Base-by-base conservation (phyloP, 257 asterid genomes). In the Petrea volubilis region DNA sequence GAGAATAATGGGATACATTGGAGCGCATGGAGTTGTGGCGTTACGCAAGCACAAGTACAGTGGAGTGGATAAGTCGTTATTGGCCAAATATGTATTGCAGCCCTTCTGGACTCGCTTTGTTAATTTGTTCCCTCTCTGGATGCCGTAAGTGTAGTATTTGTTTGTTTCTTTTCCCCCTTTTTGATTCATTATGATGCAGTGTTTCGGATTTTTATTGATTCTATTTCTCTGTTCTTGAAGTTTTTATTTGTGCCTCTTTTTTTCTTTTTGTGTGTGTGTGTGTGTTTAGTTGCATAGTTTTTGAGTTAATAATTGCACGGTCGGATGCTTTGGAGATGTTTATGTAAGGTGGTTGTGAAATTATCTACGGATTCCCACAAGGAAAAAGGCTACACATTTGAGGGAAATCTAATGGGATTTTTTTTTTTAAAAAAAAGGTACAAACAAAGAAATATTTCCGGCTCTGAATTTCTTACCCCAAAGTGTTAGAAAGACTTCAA, bases 41-140 rank as follows among this genome's bases (percentile, higher is more conserved):
- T 71, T 95, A 84, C 95, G 85, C 28, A 84, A 79, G 77, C 88
- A 95, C 88, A 95, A 95, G 80, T 91, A 95, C 79, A 91, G 99
- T 64, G 99, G 99, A 71, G 98, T 88, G 27, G 99, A 95, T 86
- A 83, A 92, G 84, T 95, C 99, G 4, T 72, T 78, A 33, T 66
- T 95, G 34, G 85, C 99, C 3, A 95, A 95, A 85, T 95, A 89
- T 55, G 82, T 92, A 62, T 56, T 95, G 88, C 96, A 95, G 79
- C 99, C 99, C 46, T 95, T 88, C 68, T 95, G 99, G 99, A 80
- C 90, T 51, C 92, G 91, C 58, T 90, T 80, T 68, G 99, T 95
- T 63, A 86, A 80, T 67, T 78, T 91, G 44, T 95, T 95, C 86
- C 99, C 99, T 59, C 99, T 95, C 60, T 95, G 99, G 99, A 90